Conservation (phyloP, 306 rosid genomes). For the Quercus engelmannii region DNA sequence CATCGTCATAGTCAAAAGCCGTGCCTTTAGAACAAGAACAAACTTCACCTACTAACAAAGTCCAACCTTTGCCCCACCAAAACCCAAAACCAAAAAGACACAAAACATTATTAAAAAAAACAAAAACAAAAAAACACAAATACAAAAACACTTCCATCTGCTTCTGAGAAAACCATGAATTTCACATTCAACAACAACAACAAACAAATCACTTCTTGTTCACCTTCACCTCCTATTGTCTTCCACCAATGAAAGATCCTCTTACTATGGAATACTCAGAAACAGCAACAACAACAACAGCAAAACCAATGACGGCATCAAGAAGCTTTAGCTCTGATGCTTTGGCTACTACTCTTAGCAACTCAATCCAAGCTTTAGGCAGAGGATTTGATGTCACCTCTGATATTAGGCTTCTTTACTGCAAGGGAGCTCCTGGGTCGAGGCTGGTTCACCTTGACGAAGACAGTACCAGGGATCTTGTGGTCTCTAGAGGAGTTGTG, state of each 20-base stretch:
- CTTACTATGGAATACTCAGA: slow-evolving; percentile 33
- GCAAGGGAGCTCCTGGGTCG: slow-evolving; percentile 92
- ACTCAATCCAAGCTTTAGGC: slow-evolving; percentile 90
- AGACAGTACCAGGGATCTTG: slow-evolving; percentile 53
- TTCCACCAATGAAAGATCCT: slow-evolving; percentile 20
- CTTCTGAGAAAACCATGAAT: slow-evolving; percentile 21
- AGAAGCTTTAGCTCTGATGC: slow-evolving; percentile 46
- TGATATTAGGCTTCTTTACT: slow-evolving; percentile 88
- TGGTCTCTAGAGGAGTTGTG: slow-evolving; percentile 39
- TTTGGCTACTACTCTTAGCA: slow-evolving; percentile 57
- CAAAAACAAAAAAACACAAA: too few species aligned
- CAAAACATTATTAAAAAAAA: not conserved
- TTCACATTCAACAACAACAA: not conserved
- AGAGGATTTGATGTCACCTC: slow-evolving; percentile 97
- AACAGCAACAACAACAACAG: not conserved
- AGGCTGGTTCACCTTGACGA: slow-evolving; percentile 71
- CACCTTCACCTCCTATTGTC: not conserved
- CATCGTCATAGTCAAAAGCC: slow-evolving; percentile 48
- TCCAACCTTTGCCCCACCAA: slow-evolving; percentile 24
- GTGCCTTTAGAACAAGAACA: slow-evolving; percentile 29
- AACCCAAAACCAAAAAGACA: not conserved
- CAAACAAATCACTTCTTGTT: not conserved
- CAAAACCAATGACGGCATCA: not conserved
- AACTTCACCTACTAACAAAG: slow-evolving; percentile 29
- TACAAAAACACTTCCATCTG: not conserved